phyloP scores from a whole-genome alignment of 2,329 filamentous ascomycete genomes.

The Diaporthe sp. region DNA sequence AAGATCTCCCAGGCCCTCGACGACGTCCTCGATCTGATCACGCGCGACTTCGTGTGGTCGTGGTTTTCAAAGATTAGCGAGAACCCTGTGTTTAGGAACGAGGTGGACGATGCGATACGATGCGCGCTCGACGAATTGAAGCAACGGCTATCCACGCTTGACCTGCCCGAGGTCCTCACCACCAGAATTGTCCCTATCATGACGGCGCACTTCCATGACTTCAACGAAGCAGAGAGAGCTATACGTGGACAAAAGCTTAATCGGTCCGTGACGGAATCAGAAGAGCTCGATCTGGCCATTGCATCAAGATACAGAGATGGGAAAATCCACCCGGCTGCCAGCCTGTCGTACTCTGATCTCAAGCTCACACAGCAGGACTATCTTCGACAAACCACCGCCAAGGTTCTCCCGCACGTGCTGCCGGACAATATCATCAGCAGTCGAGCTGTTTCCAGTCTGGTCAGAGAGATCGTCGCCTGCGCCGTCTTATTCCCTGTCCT shows the following conservation, averaged over 20 bases:
- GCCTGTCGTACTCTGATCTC: conserved; percentile 83
- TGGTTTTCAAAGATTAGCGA: conserved; percentile 92
- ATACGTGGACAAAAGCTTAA: conserved; percentile 91
- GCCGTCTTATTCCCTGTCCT: conserved; percentile 88
- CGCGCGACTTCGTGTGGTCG: conserved; percentile 85
- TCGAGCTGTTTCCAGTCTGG: conserved; percentile 80
- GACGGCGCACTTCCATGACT: conserved; percentile 89
- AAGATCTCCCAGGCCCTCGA: conserved; percentile 85
- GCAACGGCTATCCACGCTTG: conserved; percentile 78
- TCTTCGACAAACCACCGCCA: conserved; percentile 78
- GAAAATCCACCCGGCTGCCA: conserved; percentile 87
- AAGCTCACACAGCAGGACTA: conserved; percentile 91
- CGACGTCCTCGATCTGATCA: conserved; percentile 78
- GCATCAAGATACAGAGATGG: conserved; percentile 94
- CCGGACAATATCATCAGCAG: conserved; percentile 81
- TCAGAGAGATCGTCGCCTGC: conserved; percentile 92
- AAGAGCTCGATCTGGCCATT: conserved; percentile 94
- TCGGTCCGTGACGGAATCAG: conserved; percentile 91
- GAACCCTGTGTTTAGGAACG: conserved; percentile 82
- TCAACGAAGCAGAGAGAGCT: conserved; percentile 87
- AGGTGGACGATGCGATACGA: conserved; percentile 85
- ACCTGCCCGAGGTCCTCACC: conserved; percentile 86
- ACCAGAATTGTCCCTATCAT: conserved; percentile 87
- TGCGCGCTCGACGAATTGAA: conserved; percentile 76
- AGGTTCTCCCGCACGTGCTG: conserved; percentile 79